Percentiles rank a stretch among this genome's conserved stretches.
Conservation (phyloP, 2,329 filamentous ascomycete species). For the Dactylellina haptotyla region DNA sequence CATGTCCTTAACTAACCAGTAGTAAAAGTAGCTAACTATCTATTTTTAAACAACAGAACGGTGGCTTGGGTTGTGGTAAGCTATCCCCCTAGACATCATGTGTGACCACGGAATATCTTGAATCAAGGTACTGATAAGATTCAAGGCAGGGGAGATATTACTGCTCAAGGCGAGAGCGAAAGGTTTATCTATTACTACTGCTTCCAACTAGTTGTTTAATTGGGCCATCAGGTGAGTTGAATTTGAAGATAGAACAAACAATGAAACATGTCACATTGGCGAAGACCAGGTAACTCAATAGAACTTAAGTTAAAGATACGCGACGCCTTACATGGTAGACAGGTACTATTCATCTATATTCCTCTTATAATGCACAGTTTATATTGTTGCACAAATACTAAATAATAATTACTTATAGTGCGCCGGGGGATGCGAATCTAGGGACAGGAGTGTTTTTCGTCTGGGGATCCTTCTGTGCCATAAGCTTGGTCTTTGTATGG, state of each 20-base stretch:
- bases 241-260: no score
- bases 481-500: constrained; percentile 77
- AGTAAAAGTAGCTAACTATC: background rate
- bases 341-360: background rate
- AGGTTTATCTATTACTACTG: constrained; percentile 78
- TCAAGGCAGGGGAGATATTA: constrained; percentile 72
- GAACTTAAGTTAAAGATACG: background rate
- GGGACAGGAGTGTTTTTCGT: constrained; percentile 80
- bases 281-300: background rate
- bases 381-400: background rate
- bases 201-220: constrained; percentile 81
- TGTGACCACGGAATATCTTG: no score
- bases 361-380: background rate
- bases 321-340: constrained; percentile 26
- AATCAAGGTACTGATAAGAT: background rate
- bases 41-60: background rate
- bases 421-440: constrained; percentile 69
- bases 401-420: constrained; percentile 59
- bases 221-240: constrained; percentile 62
- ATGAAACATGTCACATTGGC: no score
- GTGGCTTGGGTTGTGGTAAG: background rate
- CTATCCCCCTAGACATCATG: no score
- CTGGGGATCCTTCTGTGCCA: constrained; percentile 79
- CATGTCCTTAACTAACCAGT: no score
- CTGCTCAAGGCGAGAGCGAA: constrained; percentile 77